A percentile compares a stretch with the other conserved stretches of the same genome.
phyloP scores from a whole-genome alignment of 306 rosid species.

The Fragaria ananassa region DNA sequence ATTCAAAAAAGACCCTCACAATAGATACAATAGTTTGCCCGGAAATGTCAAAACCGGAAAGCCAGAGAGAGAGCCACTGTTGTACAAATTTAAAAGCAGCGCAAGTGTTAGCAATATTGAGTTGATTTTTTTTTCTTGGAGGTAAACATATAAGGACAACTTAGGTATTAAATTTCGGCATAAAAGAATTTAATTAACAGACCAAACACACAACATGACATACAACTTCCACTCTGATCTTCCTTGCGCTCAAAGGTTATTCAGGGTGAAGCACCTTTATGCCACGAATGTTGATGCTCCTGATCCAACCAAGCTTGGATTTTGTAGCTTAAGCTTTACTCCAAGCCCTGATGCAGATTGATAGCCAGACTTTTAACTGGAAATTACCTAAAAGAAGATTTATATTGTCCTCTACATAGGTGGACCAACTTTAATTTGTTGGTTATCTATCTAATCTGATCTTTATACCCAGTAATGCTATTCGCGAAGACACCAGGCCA shows the following conservation, averaged over 20 bases:
- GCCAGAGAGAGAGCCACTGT: too few species aligned
- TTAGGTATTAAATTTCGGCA: too few species aligned
- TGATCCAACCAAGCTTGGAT: neutral
- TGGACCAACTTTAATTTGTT: slow-evolving; percentile 1
- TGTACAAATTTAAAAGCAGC: too few species aligned
- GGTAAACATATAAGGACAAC: too few species aligned
- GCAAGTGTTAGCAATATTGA: too few species aligned
- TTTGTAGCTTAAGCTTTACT: neutral
- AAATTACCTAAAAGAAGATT: neutral
- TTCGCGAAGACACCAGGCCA: neutral
- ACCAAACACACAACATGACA: neutral
- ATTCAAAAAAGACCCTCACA: too few species aligned
- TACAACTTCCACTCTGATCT: neutral
- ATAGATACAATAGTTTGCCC: too few species aligned
- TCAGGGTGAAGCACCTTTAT: neutral
- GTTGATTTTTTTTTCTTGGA: too few species aligned
- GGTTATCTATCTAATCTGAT: neutral
- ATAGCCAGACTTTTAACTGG: neutral
- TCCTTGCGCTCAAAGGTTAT: neutral
- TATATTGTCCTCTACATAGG: neutral
- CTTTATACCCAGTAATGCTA: neutral
- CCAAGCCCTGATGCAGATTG: neutral
- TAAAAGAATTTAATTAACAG: neutral
- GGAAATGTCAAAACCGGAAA: too few species aligned
- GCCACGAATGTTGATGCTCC: neutral